phyloP scores from a whole-genome alignment of 805 yeast genomes.

The Candida easanensis region DNA sequence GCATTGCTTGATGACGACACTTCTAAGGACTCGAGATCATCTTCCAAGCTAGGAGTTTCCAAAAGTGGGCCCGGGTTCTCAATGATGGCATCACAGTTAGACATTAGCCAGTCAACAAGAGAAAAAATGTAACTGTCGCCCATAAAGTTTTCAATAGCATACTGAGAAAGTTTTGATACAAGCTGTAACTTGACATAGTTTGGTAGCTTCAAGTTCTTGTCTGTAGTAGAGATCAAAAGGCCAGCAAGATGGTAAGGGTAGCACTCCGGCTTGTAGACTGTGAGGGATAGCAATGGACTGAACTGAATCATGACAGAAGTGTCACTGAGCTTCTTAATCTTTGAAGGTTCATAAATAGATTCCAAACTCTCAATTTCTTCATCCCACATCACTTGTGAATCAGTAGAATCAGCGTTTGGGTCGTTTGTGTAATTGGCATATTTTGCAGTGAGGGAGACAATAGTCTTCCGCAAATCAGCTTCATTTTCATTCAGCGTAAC shows the following conservation, averaged over 20 bases:
- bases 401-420: constrained; percentile 5
- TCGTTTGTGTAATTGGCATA: constrained; percentile 26
- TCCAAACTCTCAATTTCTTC: constrained; percentile 71
- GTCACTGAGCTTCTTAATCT: constrained; percentile 30
- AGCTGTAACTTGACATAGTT: constrained; percentile 66
- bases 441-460: constrained; percentile 45
- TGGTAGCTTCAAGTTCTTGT: constrained; percentile 50
- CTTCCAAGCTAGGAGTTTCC: constrained; percentile 19
- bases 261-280: constrained; percentile 42
- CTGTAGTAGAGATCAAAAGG: constrained; percentile 46
- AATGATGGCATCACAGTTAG: constrained; percentile 52
- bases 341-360: constrained; percentile 46
- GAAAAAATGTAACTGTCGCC: constrained; percentile 73
- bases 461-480: constrained; percentile 48
- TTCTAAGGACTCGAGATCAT: constrained; percentile 5
- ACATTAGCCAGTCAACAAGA: constrained; percentile 77
- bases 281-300: constrained; percentile 29
- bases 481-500: constrained; percentile 41
- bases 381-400: constrained; percentile 51
- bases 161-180: constrained; percentile 42
- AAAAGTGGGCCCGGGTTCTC: constrained; percentile 74
- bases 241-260: constrained; percentile 78
- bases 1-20: constrained; percentile 1
- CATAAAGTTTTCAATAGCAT: constrained; percentile 42
- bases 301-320: constrained; percentile 17